phyloP scores from a whole-genome alignment of 768 basidiomycete species.

The Tulasnella sp. region DNA sequence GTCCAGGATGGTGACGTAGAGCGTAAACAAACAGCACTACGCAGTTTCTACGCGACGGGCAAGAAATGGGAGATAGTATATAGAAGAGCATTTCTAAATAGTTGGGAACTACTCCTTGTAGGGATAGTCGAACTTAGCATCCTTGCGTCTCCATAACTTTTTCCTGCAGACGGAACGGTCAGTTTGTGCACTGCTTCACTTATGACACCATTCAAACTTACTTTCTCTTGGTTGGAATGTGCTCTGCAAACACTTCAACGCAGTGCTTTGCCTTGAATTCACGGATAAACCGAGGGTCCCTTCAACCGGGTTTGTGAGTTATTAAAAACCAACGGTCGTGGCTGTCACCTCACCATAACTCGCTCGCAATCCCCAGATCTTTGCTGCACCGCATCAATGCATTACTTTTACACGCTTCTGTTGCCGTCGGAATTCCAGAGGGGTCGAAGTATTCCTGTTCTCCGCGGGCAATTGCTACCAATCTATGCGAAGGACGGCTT shows the following conservation, averaged over 20 bases:
- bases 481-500: constrained; percentile 31
- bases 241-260: constrained; percentile 76
- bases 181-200: background rate
- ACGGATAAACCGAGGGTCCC: constrained; percentile 94
- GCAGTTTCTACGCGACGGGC: background rate
- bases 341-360: constrained; percentile 65
- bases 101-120: constrained; percentile 50
- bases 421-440: constrained; percentile 80
- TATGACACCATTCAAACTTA: constrained; percentile 29
- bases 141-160: constrained; percentile 84
- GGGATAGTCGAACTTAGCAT: constrained; percentile 80
- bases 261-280: constrained; percentile 81
- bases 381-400: constrained; percentile 97
- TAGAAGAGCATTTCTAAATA: background rate
- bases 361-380: constrained; percentile 90
- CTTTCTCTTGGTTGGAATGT: constrained; percentile 83
- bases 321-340: background rate
- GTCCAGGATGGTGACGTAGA: background rate
- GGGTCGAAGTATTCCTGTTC: constrained; percentile 97
- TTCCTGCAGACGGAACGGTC: constrained; percentile 61
- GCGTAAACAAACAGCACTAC: background rate
- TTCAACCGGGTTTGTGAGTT: constrained; percentile 22
- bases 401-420: constrained; percentile 92
- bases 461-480: constrained; percentile 84
- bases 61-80: background rate